Evolutionary conservation across 116 monocot genomes (phyloP).

Genomic region (Dioscorea cayenensis): DNA sequence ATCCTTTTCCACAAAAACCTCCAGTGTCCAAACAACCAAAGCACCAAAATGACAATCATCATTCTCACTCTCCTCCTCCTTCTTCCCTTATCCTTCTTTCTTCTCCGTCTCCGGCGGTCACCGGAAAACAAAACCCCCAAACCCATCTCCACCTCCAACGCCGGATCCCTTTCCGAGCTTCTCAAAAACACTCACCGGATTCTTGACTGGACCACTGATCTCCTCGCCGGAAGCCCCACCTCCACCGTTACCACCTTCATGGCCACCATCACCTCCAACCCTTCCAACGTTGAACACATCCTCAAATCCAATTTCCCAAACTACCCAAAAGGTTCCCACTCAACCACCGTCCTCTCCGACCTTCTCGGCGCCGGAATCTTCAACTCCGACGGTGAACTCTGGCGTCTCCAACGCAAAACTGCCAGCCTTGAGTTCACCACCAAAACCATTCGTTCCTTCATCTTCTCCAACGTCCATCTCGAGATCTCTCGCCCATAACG

Average conservation of each 20-base stretch:
- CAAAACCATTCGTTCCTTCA: neutral
- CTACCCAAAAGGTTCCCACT: constrained; percentile 12
- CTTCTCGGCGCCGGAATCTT: constrained; percentile 21
- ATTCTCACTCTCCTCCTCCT: too few relatives aligned
- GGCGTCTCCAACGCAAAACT: constrained; percentile 14
- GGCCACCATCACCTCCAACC: neutral
- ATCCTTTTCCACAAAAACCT: too few relatives aligned
- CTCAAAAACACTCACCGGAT: neutral
- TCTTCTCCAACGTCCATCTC: neutral
- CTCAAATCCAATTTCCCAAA: constrained; percentile 6
- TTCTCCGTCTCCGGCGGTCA: too few relatives aligned
- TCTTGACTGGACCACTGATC: neutral
- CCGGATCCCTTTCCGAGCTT: neutral
- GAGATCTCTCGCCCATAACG: neutral
- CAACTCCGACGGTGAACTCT: constrained; percentile 21
- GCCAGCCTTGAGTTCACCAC: constrained; percentile 9
- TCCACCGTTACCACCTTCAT: neutral
- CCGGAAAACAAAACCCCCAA: too few relatives aligned
- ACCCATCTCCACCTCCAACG: neutral
- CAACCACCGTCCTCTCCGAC: neutral
- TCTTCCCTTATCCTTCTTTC: too few relatives aligned
- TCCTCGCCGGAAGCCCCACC: neutral
- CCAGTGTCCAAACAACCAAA: too few relatives aligned
- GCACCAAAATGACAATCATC: too few relatives aligned
- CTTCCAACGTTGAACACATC: constrained; percentile 7